These are phyloP conservation scores for Phytophthora boehmeriae DNA, from an alignment of 352 stramenopile species.

Conservation along the genomic window DNA sequence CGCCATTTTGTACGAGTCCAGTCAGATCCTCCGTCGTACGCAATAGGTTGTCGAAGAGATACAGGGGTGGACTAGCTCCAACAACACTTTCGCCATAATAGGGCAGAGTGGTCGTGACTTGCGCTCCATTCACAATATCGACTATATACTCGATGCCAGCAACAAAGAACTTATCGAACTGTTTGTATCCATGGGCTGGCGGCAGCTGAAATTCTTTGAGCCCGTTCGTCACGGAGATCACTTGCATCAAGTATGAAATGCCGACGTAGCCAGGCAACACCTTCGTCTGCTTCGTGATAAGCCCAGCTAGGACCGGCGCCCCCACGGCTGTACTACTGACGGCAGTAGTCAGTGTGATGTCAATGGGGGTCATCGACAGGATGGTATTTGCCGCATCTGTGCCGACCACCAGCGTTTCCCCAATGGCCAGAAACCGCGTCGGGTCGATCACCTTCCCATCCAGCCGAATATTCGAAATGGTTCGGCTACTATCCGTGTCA, in stretches of 20 bases:
- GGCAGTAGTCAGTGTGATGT: conserved; percentile 46
- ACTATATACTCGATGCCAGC: conserved; percentile 44
- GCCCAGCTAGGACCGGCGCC: conserved; percentile 42
- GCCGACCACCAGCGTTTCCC: conserved; percentile 56
- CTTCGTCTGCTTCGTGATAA: conserved; percentile 61
- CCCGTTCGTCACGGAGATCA: conserved; percentile 46
- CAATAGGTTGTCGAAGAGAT: conserved; percentile 69
- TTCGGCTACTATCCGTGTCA: conserved; percentile 24
- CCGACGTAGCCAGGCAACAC: conserved; percentile 51
- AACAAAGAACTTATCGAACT: conserved; percentile 47
- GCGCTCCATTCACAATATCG: conserved; percentile 15
- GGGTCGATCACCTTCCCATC: conserved; percentile 55
- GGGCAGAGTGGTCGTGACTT: conserved; percentile 38
- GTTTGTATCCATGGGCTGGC: conserved; percentile 40
- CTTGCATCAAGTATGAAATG: conserved; percentile 48
- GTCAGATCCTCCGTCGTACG: conserved; percentile 65
- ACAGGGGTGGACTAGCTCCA: conserved; percentile 34
- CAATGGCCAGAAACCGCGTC: conserved; percentile 63
- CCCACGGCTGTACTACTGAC: conserved; percentile 16
- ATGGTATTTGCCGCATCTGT: conserved; percentile 37
- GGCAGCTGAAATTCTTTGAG: conserved; percentile 47
- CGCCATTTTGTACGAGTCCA: conserved; percentile 32
- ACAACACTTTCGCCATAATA: conserved; percentile 46
- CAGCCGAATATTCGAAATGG: conserved; percentile 53
- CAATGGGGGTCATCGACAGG: conserved; percentile 41